Evolutionary conservation across 345 rosid genomes (phyloP).

Genomic region (Eucalyptus melliodora): DNA sequence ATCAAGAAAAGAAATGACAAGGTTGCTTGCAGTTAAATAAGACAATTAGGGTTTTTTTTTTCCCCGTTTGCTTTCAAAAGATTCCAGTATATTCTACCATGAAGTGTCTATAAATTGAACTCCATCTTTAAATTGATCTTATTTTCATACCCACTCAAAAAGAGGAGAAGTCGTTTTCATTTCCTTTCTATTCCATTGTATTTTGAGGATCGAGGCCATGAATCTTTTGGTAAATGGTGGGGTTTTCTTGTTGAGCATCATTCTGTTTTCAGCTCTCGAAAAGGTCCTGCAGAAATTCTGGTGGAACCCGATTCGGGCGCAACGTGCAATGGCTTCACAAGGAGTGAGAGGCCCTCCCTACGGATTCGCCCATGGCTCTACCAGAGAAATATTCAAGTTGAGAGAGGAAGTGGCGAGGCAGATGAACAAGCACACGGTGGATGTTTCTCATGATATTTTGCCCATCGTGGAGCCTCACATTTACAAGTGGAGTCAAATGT

Average conservation of each 20-base stretch:
- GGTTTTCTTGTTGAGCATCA: neutral
- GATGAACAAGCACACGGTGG: neutral
- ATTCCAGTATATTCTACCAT: neutral
- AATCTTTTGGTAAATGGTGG: neutral
- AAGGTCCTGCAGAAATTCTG: neutral
- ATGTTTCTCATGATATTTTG: neutral
- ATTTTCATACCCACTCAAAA: neutral
- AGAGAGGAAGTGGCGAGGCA: neutral
- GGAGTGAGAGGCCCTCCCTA: neutral
- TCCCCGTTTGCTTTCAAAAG: neutral
- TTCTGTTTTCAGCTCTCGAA: neutral
- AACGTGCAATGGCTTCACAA: neutral
- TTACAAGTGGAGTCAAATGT: no score
- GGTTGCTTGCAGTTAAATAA: neutral
- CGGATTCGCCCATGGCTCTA: neutral
- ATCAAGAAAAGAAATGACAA: no score
- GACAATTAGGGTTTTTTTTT: neutral
- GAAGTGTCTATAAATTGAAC: neutral
- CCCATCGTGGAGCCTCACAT: neutral
- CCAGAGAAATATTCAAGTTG: neutral
- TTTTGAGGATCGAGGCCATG: neutral
- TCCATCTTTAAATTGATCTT: neutral
- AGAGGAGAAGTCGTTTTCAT: neutral
- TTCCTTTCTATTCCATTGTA: neutral
- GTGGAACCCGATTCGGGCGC: neutral